Conservation (phyloP, 257 asterid genomes). For the Nicotiana otophora region DNA sequence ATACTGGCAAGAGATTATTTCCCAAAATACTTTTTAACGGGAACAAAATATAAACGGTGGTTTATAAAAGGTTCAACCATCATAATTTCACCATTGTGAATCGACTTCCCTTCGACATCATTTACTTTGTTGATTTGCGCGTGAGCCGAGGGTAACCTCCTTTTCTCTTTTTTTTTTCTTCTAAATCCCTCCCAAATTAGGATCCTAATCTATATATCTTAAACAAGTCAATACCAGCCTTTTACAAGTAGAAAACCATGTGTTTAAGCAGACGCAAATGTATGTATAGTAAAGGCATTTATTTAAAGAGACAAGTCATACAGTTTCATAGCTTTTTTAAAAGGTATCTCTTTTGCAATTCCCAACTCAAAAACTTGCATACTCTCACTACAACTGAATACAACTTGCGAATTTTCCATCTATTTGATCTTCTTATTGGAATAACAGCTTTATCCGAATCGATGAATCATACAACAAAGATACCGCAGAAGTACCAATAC, state of each 20-base stretch:
- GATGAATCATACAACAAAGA: constrained; percentile 20
- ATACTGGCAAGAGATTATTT: no score
- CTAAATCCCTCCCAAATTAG: no score
- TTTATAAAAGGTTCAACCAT: no score
- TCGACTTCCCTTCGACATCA: no score
- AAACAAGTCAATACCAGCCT: constrained; percentile 30
- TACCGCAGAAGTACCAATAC: not conserved
- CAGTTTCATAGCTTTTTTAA: constrained; percentile 29
- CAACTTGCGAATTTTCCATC: constrained; percentile 19
- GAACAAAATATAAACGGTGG: no score
- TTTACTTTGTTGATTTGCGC: no score
- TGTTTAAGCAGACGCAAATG: constrained; percentile 52
- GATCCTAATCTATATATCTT: constrained; percentile 4
- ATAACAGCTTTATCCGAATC: constrained; percentile 21
- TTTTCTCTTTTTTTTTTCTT: no score
- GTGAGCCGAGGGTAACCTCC: no score
- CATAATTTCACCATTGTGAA: no score
- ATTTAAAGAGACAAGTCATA: constrained; percentile 38
- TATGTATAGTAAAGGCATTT: constrained; percentile 27
- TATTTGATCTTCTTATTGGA: constrained; percentile 8
- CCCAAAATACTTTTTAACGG: no score
- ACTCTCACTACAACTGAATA: constrained; percentile 43
- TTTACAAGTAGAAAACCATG: constrained; percentile 33
- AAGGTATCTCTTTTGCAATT: constrained; percentile 28
- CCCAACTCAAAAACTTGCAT: constrained; percentile 15